Base-by-base conservation (phyloP, 2,329 filamentous ascomycete genomes). In the Dothistroma septosporum region DNA sequence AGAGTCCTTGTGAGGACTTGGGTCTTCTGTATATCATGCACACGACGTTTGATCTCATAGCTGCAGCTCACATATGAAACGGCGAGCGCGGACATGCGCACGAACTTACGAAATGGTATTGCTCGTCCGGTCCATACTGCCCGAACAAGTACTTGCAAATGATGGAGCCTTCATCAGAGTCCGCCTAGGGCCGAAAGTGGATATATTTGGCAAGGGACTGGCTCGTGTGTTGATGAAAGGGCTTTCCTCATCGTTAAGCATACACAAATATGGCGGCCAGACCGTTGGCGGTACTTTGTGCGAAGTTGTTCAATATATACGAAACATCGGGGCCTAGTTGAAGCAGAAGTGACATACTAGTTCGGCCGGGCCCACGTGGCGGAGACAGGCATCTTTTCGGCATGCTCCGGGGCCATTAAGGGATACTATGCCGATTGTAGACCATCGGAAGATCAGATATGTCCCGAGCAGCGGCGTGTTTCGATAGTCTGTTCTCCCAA, bases 1-100 rank as follows among this genome's bases (percentile, higher is more conserved):
- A 41, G 46, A 61, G 46, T 47, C 57, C 61, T 65, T 62, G 59
- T 31, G 53, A 31, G 41, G 53, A 53, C 57, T 63, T 61, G 59
- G 59, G 58, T 56, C 44, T n/a, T 31, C 11, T 66, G 60, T 62
- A 61, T 62, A 61, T 28, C 44, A 58, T 41, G 49, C 54, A 47
- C 37, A n/a, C 24, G 12, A 8, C 41, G 41, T 46, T 21, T n/a
- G 28, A 1, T n/a, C 41, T 44, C n/a, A 44, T n/a, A 44, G 41
- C 41, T 24, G 21, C 22, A 16, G 7, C 22, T 24, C 11, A 14
- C 1, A 8, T 50, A 21, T 50, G 19, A 10, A 50, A 28, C 2
- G 47, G 28, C 16, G 21, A 9, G 12, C 21, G 19, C 47, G 50
- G 24, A 44, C 12, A 44, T 44, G 4, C 28, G 16, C 41, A 19